Base-by-base conservation (phyloP, 805 yeast species). In the Komagataella pastoris region DNA sequence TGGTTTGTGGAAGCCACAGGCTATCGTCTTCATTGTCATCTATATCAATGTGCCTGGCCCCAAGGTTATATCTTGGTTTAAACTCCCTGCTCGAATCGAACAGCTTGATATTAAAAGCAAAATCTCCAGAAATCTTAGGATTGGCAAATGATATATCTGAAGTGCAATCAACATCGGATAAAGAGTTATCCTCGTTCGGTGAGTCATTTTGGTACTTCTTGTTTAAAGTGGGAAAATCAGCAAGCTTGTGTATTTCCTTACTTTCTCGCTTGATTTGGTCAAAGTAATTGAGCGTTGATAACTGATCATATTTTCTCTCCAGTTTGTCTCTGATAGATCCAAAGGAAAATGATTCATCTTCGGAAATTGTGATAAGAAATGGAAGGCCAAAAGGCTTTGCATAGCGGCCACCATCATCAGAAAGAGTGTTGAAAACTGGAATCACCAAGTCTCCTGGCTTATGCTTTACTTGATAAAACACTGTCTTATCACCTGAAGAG, bases 361-460 rank as follows among this genome's bases (percentile, higher is more conserved):
- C 68, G 1, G 73, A 61, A 50, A 88, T 59, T 0, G 80, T 73
- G 24, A 89, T 70, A 57, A 89, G 81, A 58, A 88, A 79, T 2
- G 98, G 98, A 1, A 82, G 63, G 1, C 89, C 95, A 66, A 88
- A 85, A 1, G 81, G 65, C 47, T 72, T 72, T 0, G 74, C 70
- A 50, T 67, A 65, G 1, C 69, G 63, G 47, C 59, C 57, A 51
- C 68, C 67, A 52, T 69, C 52, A 63, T 72, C 65, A 46, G 64
- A 54, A 44, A 62, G 59, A 0, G 77, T 68, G 55, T 73, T 81
- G 52, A 81, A 64, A 0, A 85, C 81, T 0, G 93, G 91, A 7
- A 84, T 71, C 19, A 83, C 67, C 5, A 78, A 56, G 56, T 79
- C 79, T 45, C 74, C 77, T 3, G 78, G 73, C 4, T 66, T 65